Evolutionary conservation across 2,329 filamentous ascomycete genomes (phyloP).

Genomic region (Fusarium sp.): DNA sequence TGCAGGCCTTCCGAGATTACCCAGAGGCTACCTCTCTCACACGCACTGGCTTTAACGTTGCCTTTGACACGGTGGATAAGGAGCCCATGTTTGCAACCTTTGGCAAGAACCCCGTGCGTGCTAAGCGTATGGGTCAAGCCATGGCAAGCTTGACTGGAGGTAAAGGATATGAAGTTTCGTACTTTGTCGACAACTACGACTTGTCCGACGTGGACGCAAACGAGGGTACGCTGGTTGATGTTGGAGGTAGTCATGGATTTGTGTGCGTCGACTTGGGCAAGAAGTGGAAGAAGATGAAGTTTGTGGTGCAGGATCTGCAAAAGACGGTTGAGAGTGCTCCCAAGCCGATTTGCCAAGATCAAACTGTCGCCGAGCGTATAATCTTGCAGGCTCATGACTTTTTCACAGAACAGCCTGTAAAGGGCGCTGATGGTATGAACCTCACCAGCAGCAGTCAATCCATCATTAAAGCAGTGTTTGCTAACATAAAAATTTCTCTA

Average conservation of each 20-base stretch:
- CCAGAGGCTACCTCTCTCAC: slow-evolving; percentile 62
- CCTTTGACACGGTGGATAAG: slow-evolving; percentile 61
- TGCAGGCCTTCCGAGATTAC: slow-evolving; percentile 57
- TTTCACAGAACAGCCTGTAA: slow-evolving; percentile 66
- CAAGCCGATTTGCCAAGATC: slow-evolving; percentile 54
- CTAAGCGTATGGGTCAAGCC: slow-evolving; percentile 64
- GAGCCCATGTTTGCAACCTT: slow-evolving; percentile 68
- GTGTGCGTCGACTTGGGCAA: slow-evolving; percentile 66
- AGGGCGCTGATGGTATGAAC: slow-evolving; percentile 62
- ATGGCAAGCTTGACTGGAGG: slow-evolving; percentile 67
- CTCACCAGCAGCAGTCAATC: neutral
- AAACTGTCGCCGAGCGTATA: slow-evolving; percentile 54
- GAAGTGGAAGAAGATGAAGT: slow-evolving; percentile 62
- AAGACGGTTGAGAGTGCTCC: slow-evolving; percentile 62
- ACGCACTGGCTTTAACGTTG: slow-evolving; percentile 63
- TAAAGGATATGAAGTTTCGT: slow-evolving; percentile 66
- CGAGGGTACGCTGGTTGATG: slow-evolving; percentile 65
- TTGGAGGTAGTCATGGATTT: slow-evolving; percentile 70
- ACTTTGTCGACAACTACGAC: slow-evolving; percentile 67
- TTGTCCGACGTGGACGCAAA: slow-evolving; percentile 59
- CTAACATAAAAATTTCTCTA: slow-evolving; percentile 36
- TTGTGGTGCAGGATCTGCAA: slow-evolving; percentile 67
- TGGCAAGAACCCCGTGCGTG: slow-evolving; percentile 59
- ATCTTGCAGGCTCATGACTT: slow-evolving; percentile 66
- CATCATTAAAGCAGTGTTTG: neutral